Conservation (phyloP, 1,284 basidiomycete species). For the Boletus mariae region DNA sequence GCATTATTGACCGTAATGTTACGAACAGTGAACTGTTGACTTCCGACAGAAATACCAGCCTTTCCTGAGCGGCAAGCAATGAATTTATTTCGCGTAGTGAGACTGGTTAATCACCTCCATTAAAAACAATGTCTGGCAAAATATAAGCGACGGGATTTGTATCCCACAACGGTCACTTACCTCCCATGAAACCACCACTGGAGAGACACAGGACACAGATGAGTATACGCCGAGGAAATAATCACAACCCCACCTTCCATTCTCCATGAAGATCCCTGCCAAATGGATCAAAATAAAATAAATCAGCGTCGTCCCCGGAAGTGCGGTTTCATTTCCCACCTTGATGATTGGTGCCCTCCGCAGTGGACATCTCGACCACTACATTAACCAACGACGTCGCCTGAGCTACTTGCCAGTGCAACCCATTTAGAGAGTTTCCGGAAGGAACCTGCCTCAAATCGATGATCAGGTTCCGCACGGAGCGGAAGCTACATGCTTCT, state of each 20-base stretch:
- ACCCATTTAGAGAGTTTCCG: slow-evolving; percentile 49
- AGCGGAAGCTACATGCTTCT: slow-evolving; percentile 32
- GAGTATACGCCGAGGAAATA: no score
- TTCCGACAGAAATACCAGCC: slow-evolving; percentile 46
- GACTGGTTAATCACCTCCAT: slow-evolving; percentile 34
- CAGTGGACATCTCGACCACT: slow-evolving; percentile 46
- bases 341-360: slow-evolving; percentile 42
- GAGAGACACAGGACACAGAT: no score
- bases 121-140: slow-evolving; percentile 44
- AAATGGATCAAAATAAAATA: no score
- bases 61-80: slow-evolving; percentile 28
- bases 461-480: slow-evolving; percentile 46
- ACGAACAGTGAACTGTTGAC: slow-evolving; percentile 54
- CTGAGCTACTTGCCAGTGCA: slow-evolving; percentile 81
- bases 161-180: slow-evolving; percentile 19
- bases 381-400: slow-evolving; percentile 65
- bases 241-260: slow-evolving; percentile 41
- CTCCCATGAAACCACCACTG: slow-evolving; percentile 20
- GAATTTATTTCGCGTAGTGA: not conserved
- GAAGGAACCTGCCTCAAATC: slow-evolving; percentile 49
- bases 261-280: slow-evolving; percentile 53
- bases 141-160: slow-evolving; percentile 28
- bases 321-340: slow-evolving; percentile 28
- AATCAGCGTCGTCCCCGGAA: not conserved
- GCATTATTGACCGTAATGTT: slow-evolving; percentile 51